Percentiles rank a stretch among this genome's conserved stretches.
Evolutionary conservation across 2,329 filamentous ascomycete genomes (phyloP).

Genomic region (Teratosphaeria nubilosa): DNA sequence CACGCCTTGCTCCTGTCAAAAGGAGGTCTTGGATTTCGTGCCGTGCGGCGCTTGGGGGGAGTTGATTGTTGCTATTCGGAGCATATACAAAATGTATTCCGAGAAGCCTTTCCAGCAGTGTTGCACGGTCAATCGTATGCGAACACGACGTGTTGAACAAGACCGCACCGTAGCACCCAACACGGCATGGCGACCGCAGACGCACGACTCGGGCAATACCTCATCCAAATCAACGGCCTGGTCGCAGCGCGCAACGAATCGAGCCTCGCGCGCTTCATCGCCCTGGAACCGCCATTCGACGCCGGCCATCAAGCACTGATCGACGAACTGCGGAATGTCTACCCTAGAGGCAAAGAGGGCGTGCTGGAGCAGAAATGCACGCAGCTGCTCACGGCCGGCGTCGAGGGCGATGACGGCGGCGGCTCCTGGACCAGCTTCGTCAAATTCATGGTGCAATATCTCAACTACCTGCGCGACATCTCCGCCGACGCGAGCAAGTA

Average conservation of each 20-base stretch:
- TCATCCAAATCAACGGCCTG: constrained; percentile 52
- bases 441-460: constrained; percentile 70
- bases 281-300: constrained; percentile 62
- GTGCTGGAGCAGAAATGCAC: constrained; percentile 56
- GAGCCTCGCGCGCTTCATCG: constrained; percentile 58
- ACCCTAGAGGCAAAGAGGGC: constrained; percentile 38
- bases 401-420: constrained; percentile 53
- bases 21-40: no score
- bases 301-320: constrained; percentile 59
- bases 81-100: no score
- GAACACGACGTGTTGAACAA: no score
- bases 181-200: background rate
- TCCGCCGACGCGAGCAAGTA: constrained; percentile 68
- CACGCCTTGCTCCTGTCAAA: no score
- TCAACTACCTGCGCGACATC: constrained; percentile 71
- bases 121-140: no score
- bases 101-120: no score
- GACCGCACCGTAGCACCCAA: no score
- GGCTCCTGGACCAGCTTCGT: constrained; percentile 68
- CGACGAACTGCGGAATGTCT: constrained; percentile 53
- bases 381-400: constrained; percentile 52
- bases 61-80: no score
- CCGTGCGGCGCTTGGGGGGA: no score
- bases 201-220: constrained; percentile 50
- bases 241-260: constrained; percentile 55